Evolutionary conservation across 164 flowering plant genomes (phyloP).

Genomic region (Kingdonia uniflora): DNA sequence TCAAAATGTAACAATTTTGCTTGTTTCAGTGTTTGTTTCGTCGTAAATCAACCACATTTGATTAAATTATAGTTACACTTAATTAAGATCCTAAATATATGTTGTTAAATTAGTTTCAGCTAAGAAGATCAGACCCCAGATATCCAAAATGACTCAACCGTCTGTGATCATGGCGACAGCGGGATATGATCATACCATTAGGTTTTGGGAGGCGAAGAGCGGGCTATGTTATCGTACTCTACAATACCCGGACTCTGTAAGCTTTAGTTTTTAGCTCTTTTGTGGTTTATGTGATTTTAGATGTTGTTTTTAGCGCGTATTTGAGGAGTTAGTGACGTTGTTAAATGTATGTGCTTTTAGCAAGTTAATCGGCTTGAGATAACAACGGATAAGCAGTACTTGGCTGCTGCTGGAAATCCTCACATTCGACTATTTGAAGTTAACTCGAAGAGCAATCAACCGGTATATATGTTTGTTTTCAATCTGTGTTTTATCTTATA

Average conservation of each 20-base stretch:
- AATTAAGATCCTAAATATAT: no score
- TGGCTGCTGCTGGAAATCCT: slow-evolving; percentile 96
- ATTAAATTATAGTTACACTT: no score
- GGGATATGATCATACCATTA: slow-evolving; percentile 90
- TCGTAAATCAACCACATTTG: no score
- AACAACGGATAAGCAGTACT: slow-evolving; percentile 71
- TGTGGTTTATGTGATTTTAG: no score
- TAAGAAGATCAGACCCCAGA: no score
- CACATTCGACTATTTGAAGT: slow-evolving; percentile 89
- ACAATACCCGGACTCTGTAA: slow-evolving; percentile 89
- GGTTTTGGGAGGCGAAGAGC: slow-evolving; percentile 95
- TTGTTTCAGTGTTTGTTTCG: no score
- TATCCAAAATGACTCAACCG: slow-evolving; percentile 53
- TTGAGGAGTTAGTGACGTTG: no score
- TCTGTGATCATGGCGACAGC: slow-evolving; percentile 89
- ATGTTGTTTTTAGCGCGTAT: no score
- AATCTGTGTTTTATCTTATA: no score
- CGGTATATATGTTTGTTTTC: slow-evolving; percentile 32
- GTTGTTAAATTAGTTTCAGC: no score
- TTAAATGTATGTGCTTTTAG: slow-evolving; percentile 23
- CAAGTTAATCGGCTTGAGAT: slow-evolving; percentile 92
- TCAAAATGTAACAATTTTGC: no score
- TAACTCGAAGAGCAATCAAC: slow-evolving; percentile 74
- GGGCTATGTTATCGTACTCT: slow-evolving; percentile 93
- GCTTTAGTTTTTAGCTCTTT: slow-evolving; percentile 3